A percentile compares a stretch with the other conserved stretches of the same genome.
phyloP scores from a whole-genome alignment of 495 filamentous ascomycete species.

The Hyaloscypha bicolor region DNA sequence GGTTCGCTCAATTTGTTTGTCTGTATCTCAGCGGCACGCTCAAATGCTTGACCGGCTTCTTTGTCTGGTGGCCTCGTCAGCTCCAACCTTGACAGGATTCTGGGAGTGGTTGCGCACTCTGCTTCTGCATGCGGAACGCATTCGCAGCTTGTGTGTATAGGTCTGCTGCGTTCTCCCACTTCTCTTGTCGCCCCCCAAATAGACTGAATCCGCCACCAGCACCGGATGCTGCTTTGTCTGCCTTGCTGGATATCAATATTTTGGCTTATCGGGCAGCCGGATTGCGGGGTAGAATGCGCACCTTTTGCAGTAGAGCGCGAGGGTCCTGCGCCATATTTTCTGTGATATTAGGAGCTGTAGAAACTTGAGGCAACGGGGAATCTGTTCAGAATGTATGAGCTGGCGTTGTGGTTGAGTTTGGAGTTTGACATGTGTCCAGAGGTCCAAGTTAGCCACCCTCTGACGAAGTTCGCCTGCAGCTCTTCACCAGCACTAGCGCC shows the following conservation, averaged over 20 bases:
- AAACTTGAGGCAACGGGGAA: neutral
- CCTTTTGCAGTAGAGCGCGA: conserved; percentile 60
- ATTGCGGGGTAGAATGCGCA: conserved; percentile 37
- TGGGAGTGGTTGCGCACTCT: conserved; percentile 48
- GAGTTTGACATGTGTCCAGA: conserved; percentile 11
- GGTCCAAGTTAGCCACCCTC: neutral
- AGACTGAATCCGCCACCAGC: conserved; percentile 71
- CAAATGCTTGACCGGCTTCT: conserved; percentile 79
- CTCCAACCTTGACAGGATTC: neutral
- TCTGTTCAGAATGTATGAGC: neutral
- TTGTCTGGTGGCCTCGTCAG: conserved; percentile 52
- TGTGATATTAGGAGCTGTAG: neutral
- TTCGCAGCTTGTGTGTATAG: conserved; percentile 82
- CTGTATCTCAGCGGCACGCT: conserved; percentile 78
- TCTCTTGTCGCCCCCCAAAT: conserved; percentile 79
- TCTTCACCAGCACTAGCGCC: conserved; percentile 10
- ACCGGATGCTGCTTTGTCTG: conserved; percentile 72
- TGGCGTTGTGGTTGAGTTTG: conserved; percentile 3
- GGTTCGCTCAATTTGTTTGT: conserved; percentile 77
- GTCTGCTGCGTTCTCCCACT: conserved; percentile 81
- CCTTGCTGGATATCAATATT: conserved; percentile 49
- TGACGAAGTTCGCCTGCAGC: conserved; percentile 12
- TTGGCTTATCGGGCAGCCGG: conserved; percentile 21
- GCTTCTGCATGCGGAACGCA: conserved; percentile 73
- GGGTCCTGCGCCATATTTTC: conserved; percentile 48